Percentiles rank a stretch among this genome's conserved stretches.
Conservation (phyloP, 2,329 filamentous ascomycete genomes). For the Fusarium sp. region DNA sequence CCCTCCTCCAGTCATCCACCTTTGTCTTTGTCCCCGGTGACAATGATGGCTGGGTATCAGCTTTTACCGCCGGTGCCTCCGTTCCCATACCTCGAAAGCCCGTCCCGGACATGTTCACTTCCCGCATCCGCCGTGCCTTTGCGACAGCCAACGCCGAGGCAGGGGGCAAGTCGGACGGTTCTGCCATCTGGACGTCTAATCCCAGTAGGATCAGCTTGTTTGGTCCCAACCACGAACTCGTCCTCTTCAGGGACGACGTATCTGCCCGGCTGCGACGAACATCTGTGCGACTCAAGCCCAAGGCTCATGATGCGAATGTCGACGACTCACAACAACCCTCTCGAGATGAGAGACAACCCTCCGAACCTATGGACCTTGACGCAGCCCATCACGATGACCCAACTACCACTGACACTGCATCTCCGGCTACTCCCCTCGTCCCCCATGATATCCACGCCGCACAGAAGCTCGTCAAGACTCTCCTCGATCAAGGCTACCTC, state of each 20-base stretch:
- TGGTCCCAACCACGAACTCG: constrained; percentile 86
- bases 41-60: constrained; percentile 95
- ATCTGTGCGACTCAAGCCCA: constrained; percentile 74
- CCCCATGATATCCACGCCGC: constrained; percentile 68
- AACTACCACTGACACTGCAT: constrained; percentile 21
- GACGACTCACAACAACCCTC: constrained; percentile 41
- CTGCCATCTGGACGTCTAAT: constrained; percentile 89
- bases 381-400: constrained; percentile 36
- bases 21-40: constrained; percentile 96
- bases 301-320: constrained; percentile 48
- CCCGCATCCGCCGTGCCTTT: constrained; percentile 83
- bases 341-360: constrained; percentile 30
- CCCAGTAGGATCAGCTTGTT: constrained; percentile 86
- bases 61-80: constrained; percentile 81
- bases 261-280: constrained; percentile 81
- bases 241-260: constrained; percentile 88
- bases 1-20: constrained; percentile 79
- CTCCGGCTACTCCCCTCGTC: constrained; percentile 52
- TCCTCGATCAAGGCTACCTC: constrained; percentile 90
- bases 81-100: constrained; percentile 75
- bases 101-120: constrained; percentile 91
- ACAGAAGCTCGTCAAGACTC: constrained; percentile 85
- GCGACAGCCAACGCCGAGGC: constrained; percentile 79
- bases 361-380: constrained; percentile 56
- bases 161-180: constrained; percentile 59